Conservation (phyloP, 2,329 filamentous ascomycete genomes). For the Trichophyton simii region DNA sequence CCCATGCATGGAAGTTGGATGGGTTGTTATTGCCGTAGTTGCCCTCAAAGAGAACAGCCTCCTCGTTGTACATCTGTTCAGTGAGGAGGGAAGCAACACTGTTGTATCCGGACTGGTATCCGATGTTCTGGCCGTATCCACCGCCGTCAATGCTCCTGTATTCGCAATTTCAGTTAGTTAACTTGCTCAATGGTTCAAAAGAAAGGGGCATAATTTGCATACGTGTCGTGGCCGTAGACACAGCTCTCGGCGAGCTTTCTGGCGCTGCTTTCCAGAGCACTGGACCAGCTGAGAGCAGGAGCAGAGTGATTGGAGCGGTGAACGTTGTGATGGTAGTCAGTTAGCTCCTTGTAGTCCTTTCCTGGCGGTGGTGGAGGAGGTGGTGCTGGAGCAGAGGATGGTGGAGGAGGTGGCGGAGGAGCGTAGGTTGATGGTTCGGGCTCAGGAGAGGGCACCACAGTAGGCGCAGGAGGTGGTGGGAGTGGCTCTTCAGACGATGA, state of each 20-base stretch:
- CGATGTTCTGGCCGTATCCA: constrained; percentile 86
- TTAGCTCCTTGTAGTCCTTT: constrained; percentile 22
- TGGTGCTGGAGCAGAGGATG: not conserved
- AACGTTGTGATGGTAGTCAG: constrained; percentile 62
- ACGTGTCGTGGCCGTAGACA: constrained; percentile 64
- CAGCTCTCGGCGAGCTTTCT: constrained; percentile 52
- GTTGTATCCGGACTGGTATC: constrained; percentile 46
- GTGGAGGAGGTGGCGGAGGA: constrained; percentile 16
- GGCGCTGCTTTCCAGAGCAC: constrained; percentile 51
- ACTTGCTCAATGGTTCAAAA: not conserved
- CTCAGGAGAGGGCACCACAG: too few species aligned
- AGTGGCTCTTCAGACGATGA: not conserved
- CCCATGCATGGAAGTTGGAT: constrained; percentile 52
- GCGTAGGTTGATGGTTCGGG: not conserved
- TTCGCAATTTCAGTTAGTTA: not conserved
- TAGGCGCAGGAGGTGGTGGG: not conserved
- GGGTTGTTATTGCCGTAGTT: constrained; percentile 50
- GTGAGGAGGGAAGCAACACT: constrained; percentile 58
- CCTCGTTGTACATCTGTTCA: constrained; percentile 80
- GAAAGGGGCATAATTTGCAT: constrained; percentile 29
- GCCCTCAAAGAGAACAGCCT: constrained; percentile 46
- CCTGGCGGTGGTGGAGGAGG: constrained; percentile 8
- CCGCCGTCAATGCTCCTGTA: constrained; percentile 42
- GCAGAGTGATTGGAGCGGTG: constrained; percentile 75
- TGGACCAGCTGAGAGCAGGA: constrained; percentile 47